Evolutionary conservation across 169 alveolate genomes (phyloP), one percentile per base, ranked within the genome.

Genomic region (Cryptosporidium bovis): DNA sequence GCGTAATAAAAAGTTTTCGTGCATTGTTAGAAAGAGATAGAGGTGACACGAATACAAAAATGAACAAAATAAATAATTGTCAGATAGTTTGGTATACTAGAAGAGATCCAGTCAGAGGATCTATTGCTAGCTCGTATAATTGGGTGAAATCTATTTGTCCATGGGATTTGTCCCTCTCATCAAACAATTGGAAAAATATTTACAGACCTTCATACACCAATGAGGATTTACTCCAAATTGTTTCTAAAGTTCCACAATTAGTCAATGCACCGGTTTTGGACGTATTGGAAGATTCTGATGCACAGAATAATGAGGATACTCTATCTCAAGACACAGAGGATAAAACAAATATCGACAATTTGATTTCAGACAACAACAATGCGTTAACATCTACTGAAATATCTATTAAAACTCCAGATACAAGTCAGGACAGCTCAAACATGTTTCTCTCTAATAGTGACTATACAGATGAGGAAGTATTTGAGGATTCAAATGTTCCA

Each of bases 21-120:
- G 92, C 93, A 24, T 34, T 91, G 69, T 71, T 91, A 50, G 93
- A 91, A 68, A 64, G 91, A 31, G 87, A 77, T 13, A 77, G 87
- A 24, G 71, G 71, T n/a, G 71, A 77, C 56, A 66, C n/a, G 2
- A 77, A 77, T 24, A 60, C 87, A 8, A 77, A 77, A 71, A 77
- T 77, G 87, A 90, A 84, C 44, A 90, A 84, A 66, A 90, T 90
- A 31, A 83, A 90, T 51, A 90, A 90, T 82, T 82, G 93, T 40
- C 93, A 90, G 64, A 90, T 90, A 33, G 91, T 90, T 36, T 90
- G 93, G 93, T 90, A 90, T 51, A 90, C 91, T 20, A 60, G 93
- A 27, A 53, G 93, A 46, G 93, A 90, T 56, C 93, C 93, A 40
- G 71, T 50, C 15, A 90, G 66, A 29, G 93, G 93, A 16, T 77